Conservation (phyloP, 306 rosid species). For the Quercus berberidifolia region DNA sequence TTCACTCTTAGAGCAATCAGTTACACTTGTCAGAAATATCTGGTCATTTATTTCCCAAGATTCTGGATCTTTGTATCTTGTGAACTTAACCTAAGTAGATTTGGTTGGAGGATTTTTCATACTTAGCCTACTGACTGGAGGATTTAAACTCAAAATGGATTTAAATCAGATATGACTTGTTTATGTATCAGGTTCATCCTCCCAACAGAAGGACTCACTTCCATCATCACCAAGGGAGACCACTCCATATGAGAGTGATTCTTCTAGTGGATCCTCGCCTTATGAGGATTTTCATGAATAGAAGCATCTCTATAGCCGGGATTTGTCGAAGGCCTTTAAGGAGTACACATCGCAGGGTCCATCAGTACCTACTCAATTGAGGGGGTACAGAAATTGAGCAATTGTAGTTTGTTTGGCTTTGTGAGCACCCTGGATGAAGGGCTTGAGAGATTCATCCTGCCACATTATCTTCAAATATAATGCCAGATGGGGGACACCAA, state of each 20-base stretch:
- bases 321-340: conserved; percentile 8
- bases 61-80: neutral
- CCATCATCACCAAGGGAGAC: conserved; percentile 86
- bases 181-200: conserved; percentile 62
- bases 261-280: conserved; percentile 87
- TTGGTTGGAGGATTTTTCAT: neutral
- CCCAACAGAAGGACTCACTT: conserved; percentile 77
- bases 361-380: conserved; percentile 10
- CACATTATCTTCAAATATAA: neutral
- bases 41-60: neutral
- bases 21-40: neutral
- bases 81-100: neutral
- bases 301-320: conserved; percentile 13
- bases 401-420: neutral
- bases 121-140: neutral
- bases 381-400: neutral
- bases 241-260: conserved; percentile 77
- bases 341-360: neutral
- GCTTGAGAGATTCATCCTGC: conserved; percentile 3
- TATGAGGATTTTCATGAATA: conserved; percentile 84
- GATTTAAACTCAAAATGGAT: conserved; percentile 16
- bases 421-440: conserved; percentile 19
- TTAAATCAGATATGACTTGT: neutral
- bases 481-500: neutral
- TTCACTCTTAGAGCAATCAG: neutral